Evolutionary conservation across 2,329 filamentous ascomycete species (phyloP).

Genomic region (Helotiales sp.): DNA sequence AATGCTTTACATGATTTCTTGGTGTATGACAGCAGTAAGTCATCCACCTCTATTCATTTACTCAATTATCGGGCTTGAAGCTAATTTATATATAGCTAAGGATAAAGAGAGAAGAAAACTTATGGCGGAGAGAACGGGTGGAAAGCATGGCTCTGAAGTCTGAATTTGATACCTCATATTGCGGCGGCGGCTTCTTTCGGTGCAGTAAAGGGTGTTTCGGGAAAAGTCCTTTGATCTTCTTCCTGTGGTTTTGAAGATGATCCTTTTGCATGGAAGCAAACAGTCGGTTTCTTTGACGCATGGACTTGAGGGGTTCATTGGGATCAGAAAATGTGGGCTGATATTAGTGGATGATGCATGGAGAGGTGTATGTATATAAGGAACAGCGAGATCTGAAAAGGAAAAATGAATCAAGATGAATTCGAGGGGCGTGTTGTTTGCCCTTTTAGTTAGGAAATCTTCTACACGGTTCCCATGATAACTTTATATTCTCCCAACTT

Average conservation of each 20-base stretch:
- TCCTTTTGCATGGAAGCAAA: conserved; percentile 7
- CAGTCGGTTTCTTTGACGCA: conserved; percentile 11
- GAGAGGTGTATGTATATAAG: conserved; percentile 7
- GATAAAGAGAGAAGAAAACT: conserved; percentile 66
- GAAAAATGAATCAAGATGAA: no score
- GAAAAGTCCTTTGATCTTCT: conserved; percentile 16
- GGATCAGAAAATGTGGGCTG: conserved; percentile 6
- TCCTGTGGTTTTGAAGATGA: background rate
- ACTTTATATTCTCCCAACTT: no score
- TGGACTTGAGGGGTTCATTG: conserved; percentile 5
- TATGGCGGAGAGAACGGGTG: conserved; percentile 61
- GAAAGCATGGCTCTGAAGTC: conserved; percentile 28
- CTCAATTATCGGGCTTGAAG: conserved; percentile 13
- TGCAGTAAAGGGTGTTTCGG: conserved; percentile 13
- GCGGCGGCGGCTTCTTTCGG: background rate
- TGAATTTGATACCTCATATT: conserved; percentile 4
- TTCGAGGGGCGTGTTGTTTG: no score
- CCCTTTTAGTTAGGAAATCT: no score
- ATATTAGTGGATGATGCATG: background rate
- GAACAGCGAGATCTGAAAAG: background rate
- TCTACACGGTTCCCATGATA: no score
- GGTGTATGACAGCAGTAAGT: conserved; percentile 76
- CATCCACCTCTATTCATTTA: conserved; percentile 5
- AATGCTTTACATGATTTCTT: conserved; percentile 90
- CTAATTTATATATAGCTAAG: conserved; percentile 55